Base-by-base conservation (phyloP, 148 eudicot genomes). In the Rhododendron vialii region DNA sequence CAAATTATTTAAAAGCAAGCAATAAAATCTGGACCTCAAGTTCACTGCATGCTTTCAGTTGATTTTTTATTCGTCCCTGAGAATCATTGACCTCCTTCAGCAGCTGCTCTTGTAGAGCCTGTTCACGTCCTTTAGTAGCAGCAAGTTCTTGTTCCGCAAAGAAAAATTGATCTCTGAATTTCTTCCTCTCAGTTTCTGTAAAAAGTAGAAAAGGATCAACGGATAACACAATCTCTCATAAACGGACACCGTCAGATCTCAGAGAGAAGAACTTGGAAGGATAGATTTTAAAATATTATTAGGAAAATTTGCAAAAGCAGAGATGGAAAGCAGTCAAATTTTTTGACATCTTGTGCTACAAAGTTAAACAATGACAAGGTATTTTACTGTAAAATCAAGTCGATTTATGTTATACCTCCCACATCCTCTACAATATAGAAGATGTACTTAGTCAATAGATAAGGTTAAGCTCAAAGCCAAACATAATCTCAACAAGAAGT, bases 131-230 rank as follows among this genome's bases (percentile, higher is more conserved):
- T 89, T 90, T 95, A 43, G 95, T 92, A 93, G 98, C 99, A 85
- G 98, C 99, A 84, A 95, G 95, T 90, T 95, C 99, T 89, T 97
- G 99, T 86, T 97, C 98, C 48, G 93, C 89, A 85, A 91, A 86
- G 30, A 92, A 90, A 76, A 93, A 90, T 88, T 93, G 92, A 82
- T 95, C 96, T 67, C 88, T 92, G 45, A 93, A 92, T 82, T 90
- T 97, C 89, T 89, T 93, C 89, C 91, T 92, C 89, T 94, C 96
- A 43, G 93, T 75, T 88, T 95, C 98, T 95, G 91, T 86, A 82
- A 89, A 86, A 84, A 55, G 80, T 84, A 15, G 57, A 85, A 91
- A 59, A 14, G 57, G 59, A n/a, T 63, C 74, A 83, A 80, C 15
- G 33, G 48, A 50, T 77, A 15, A 83, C n/a, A 69, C 81, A 86